Conservation (phyloP, 345 rosid genomes). For the Bruguiera sexangula region DNA sequence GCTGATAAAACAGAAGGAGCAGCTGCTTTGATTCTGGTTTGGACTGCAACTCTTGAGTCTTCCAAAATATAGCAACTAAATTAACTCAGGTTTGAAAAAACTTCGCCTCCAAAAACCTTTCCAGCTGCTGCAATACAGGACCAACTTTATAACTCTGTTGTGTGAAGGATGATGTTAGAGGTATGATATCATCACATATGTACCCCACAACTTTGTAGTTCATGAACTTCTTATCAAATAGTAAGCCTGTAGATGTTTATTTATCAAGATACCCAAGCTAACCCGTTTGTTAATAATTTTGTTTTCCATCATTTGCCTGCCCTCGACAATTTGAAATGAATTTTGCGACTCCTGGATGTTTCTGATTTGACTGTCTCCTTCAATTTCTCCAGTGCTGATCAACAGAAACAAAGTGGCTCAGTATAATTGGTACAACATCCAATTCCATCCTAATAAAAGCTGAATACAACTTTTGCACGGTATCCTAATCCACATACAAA, state of each 20-base stretch:
- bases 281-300: background rate
- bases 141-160: background rate
- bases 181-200: too few relatives aligned
- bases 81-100: background rate
- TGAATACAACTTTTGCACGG: background rate
- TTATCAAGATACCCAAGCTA: constrained; percentile 1
- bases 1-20: too few relatives aligned
- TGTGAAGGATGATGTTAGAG: too few relatives aligned
- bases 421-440: background rate
- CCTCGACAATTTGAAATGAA: constrained; percentile 41
- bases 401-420: constrained; percentile 13
- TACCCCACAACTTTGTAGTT: background rate
- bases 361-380: constrained; percentile 67
- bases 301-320: constrained; percentile 25
- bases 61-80: too few relatives aligned
- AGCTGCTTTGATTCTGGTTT: too few relatives aligned
- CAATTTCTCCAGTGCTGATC: constrained; percentile 70
- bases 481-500: too few relatives aligned
- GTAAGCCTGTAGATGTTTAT: background rate
- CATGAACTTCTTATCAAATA: background rate
- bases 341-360: constrained; percentile 50
- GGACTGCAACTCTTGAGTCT: too few relatives aligned
- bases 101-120: background rate
- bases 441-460: background rate
- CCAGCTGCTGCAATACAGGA: background rate